Conservation (phyloP, 2,329 filamentous ascomycete genomes). For the Fusarium armeniacum region DNA sequence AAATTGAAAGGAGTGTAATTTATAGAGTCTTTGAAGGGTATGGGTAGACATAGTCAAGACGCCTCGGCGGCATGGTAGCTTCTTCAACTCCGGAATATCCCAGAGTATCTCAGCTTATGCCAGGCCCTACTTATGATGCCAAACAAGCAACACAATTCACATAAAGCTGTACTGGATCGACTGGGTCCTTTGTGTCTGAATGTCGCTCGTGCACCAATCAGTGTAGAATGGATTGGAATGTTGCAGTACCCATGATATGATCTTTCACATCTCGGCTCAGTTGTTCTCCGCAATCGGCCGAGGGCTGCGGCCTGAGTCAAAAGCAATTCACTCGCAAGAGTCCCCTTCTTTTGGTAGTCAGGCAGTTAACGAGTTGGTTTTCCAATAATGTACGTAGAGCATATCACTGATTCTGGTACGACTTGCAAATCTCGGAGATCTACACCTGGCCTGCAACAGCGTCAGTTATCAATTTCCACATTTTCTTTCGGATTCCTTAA, state of each 20-base stretch:
- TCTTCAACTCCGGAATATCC: constrained; percentile 1
- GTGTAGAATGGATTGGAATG: constrained; percentile 13
- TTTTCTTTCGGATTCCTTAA: not conserved
- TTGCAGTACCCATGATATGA: constrained; percentile 4
- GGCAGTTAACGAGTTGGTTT: not conserved
- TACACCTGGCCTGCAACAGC: not conserved
- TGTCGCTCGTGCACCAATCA: constrained; percentile 14
- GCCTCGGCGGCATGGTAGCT: not conserved
- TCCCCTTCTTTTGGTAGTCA: constrained; percentile 8
- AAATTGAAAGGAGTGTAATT: too few relatives aligned
- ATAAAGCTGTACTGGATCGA: not conserved
- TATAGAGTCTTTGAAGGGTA: not conserved
- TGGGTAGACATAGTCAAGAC: not conserved
- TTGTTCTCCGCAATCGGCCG: constrained; percentile 9
- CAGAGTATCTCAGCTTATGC: constrained; percentile 8
- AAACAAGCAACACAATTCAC: not conserved
- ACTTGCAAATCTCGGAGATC: constrained; percentile 24
- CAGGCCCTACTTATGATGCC: constrained; percentile 18
- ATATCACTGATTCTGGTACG: not conserved
- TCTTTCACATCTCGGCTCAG: not conserved
- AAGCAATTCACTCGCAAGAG: constrained; percentile 7
- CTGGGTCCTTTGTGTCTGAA: not conserved
- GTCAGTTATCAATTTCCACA: not conserved
- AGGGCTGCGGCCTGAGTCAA: constrained; percentile 1
- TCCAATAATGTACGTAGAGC: not conserved